Percentiles rank a stretch among this genome's conserved stretches.
Evolutionary conservation across 2,329 filamentous ascomycete species (phyloP).

Genomic region (Fusarium verticillioides): DNA sequence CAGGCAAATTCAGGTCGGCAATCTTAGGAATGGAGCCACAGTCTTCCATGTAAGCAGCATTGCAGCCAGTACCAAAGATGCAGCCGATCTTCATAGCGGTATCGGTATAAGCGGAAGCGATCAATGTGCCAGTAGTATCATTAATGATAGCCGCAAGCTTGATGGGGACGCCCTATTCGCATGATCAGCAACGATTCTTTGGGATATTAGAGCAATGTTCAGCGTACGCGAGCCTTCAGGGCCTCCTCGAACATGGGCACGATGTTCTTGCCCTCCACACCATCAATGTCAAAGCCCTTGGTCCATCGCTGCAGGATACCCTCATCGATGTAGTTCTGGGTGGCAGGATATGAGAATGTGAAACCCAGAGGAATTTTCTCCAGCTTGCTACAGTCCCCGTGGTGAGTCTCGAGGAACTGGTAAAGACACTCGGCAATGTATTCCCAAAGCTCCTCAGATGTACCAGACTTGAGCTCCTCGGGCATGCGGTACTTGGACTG

Average conservation of each 20-base stretch:
- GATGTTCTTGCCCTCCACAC: slow-evolving; percentile 90
- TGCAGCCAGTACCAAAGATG: slow-evolving; percentile 98
- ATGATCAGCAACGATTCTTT: slow-evolving; percentile 29
- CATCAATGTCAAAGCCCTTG: slow-evolving; percentile 94
- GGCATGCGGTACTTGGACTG: slow-evolving; percentile 98
- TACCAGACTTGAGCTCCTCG: slow-evolving; percentile 88
- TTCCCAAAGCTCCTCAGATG: slow-evolving; percentile 88
- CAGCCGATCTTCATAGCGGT: slow-evolving; percentile 92
- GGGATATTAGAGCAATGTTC: too few species aligned
- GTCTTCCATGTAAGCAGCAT: slow-evolving; percentile 97
- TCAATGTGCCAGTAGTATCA: slow-evolving; percentile 96
- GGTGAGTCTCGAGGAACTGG: slow-evolving; percentile 89
- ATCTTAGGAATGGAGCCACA: slow-evolving; percentile 93
- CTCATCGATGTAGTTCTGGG: slow-evolving; percentile 92
- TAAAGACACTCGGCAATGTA: slow-evolving; percentile 93
- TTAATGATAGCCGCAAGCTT: slow-evolving; percentile 95
- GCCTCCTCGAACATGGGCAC: slow-evolving; percentile 88
- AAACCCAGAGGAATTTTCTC: slow-evolving; percentile 84
- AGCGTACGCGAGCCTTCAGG: slow-evolving; percentile 65
- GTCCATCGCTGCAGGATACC: slow-evolving; percentile 95
- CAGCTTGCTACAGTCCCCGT: slow-evolving; percentile 71
- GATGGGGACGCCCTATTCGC: slow-evolving; percentile 82
- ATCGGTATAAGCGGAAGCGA: slow-evolving; percentile 98
- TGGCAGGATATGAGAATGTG: slow-evolving; percentile 95
- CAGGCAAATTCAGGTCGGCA: slow-evolving; percentile 86